Percentiles rank a stretch among this genome's conserved stretches.
Evolutionary conservation across 176 grass and related monocot species (phyloP).

Genomic region (Zizania latifolia): DNA sequence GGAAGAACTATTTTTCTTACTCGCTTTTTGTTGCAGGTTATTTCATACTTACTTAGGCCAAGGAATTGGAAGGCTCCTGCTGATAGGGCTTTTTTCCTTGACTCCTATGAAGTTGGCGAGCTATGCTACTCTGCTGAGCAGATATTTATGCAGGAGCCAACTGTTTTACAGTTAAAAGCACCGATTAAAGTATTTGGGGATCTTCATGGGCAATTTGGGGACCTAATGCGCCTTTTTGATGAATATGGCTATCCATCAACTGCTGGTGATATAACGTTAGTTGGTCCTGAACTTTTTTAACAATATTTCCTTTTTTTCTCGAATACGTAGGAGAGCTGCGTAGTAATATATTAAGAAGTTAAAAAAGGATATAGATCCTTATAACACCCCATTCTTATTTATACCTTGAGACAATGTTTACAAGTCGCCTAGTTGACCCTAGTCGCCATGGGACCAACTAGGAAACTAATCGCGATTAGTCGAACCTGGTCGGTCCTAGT

Average conservation of each 20-base stretch:
- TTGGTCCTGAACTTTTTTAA: constrained; percentile 22
- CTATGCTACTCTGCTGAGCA: constrained; percentile 95
- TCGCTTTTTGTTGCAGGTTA: constrained; percentile 48
- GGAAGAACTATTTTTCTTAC: constrained; percentile 13
- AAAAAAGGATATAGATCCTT: too few species aligned
- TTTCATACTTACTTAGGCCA: constrained; percentile 78
- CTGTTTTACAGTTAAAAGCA: constrained; percentile 94
- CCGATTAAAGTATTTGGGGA: constrained; percentile 99
- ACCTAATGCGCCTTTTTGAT: constrained; percentile 97
- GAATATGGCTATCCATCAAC: constrained; percentile 97
- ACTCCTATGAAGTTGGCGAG: constrained; percentile 94
- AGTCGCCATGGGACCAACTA: too few species aligned
- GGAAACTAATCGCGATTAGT: too few species aligned
- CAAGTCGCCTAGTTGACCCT: too few species aligned
- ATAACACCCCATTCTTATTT: too few species aligned
- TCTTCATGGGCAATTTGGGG: constrained; percentile 98
- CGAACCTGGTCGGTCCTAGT: too few species aligned
- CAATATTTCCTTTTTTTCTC: constrained; percentile 18
- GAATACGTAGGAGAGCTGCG: too few species aligned
- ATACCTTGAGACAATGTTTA: too few species aligned
- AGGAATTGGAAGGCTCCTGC: constrained; percentile 86
- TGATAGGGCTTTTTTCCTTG: constrained; percentile 89
- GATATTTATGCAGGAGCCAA: constrained; percentile 97
- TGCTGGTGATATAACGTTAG: constrained; percentile 95
- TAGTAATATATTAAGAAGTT: too few species aligned